Evolutionary conservation across 169 alveolate genomes (phyloP), one percentile per base, ranked within the genome.

Genomic region (Plasmodium berghei): DNA sequence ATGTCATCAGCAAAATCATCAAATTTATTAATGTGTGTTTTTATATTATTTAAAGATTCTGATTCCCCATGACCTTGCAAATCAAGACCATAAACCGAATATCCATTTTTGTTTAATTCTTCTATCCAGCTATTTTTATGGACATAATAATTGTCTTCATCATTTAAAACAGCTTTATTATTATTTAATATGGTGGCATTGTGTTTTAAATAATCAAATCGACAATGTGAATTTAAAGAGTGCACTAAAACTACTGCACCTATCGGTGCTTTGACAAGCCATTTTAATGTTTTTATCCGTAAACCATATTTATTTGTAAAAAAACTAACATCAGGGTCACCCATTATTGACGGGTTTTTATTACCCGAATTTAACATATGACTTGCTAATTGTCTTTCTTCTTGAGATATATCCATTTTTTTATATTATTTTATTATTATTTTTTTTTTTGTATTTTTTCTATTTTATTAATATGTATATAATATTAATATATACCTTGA

Each of bases 171-270:
- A n/a, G 66, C 77, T 48, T 64, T 87, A 14, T 88, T 70, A 28
- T 73, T 63, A 20, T 69, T 40, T 14, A 18, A 28, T 26, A 55
- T 63, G 0, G 40, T 55, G 14, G 5, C 67, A n/a, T 55, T 69
- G 45, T 54, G 87, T 9, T 74, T 62, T 9, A 67, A 24, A 77
- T 64, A 88, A 9, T 88, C 93, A 26, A 73, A 58, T n/a, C 86
- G 54, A 24, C 73, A 71, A 28, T 88, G 93, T 9, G 87, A 85
- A 45, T 59, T 70, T 18, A 77, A 67, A 12, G 90, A 89, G 71
- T 88, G 93, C 28, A 88, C 93, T 52, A 88, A 54, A 16, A 88
- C 6, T 20, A 75, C 62, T 4, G 24, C 26, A 6, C 93, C 93
- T 3, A 55, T n/a, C 9, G 72, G 74, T 5, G 61, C 20, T 20